phyloP scores from a whole-genome alignment of 345 rosid species.

The Pugionium dolabratum region DNA sequence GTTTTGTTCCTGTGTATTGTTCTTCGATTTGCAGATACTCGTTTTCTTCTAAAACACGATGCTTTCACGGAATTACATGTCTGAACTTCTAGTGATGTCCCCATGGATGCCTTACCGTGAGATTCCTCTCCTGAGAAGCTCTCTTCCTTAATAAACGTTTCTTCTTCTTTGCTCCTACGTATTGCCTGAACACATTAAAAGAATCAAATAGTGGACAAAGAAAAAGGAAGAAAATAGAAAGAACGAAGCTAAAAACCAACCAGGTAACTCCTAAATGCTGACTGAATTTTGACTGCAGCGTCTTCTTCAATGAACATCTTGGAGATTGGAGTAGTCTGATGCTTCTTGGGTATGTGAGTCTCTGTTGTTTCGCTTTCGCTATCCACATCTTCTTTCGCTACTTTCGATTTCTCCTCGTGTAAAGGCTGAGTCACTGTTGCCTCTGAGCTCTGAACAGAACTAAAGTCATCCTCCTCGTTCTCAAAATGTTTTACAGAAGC shows the following conservation, averaged over 20 bases:
- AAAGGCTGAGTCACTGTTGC: constrained; percentile 40
- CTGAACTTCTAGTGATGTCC: constrained; percentile 75
- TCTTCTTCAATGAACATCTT: constrained; percentile 59
- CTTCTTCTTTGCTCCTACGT: constrained; percentile 35
- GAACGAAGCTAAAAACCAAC: constrained; percentile 38
- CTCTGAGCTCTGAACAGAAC: constrained; percentile 35
- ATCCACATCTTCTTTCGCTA: constrained; percentile 30
- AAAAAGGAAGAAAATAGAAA: constrained; percentile 5
- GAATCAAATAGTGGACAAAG: constrained; percentile 6
- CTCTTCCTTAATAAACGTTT: constrained; percentile 35
- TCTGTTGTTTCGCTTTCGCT: constrained; percentile 40
- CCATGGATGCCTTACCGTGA: constrained; percentile 56
- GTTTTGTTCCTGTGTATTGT: constrained; percentile 50
- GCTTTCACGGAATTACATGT: constrained; percentile 59
- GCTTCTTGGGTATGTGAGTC: constrained; percentile 36
- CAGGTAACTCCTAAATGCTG: constrained; percentile 66
- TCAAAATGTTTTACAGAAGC: constrained; percentile 69
- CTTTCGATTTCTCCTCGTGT: too few species aligned
- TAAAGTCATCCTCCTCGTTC: constrained; percentile 14
- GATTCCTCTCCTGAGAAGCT: constrained; percentile 38
- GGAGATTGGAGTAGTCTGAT: constrained; percentile 52
- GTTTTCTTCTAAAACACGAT: constrained; percentile 46
- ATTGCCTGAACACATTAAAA: constrained; percentile 43
- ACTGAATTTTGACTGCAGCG: constrained; percentile 74
- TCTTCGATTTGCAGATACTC: constrained; percentile 33